A percentile compares a stretch with the other conserved stretches of the same genome.
These are phyloP conservation scores for Camellia granthamiana DNA, from an alignment of 148 eudicot genomes.

Conservation along the genomic window DNA sequence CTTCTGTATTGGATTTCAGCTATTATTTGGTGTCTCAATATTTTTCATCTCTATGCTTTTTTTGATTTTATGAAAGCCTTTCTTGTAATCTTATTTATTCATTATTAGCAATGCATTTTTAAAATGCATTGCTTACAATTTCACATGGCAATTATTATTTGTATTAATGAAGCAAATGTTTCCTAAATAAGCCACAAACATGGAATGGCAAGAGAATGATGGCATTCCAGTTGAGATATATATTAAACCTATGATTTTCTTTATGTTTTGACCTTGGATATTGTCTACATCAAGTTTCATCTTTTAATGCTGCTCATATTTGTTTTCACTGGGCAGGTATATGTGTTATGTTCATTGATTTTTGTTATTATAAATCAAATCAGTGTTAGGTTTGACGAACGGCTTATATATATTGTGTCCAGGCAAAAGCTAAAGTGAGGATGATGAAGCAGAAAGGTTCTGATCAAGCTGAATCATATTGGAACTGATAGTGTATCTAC, in stretches of 20 bases:
- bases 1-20: not conserved
- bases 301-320: not conserved
- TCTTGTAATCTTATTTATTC: not conserved
- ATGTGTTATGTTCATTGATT: not conserved
- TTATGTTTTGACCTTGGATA: not conserved
- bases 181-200: not conserved
- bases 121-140: no score
- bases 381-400: not conserved
- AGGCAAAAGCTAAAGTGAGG: conserved; percentile 80
- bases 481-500: conserved; percentile 26
- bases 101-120: no score
- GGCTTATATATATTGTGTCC: conserved; percentile 12
- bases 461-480: conserved; percentile 45
- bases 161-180: not conserved
- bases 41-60: not conserved
- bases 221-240: not conserved
- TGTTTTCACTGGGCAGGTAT: not conserved
- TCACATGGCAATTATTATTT: not conserved
- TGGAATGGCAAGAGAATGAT: not conserved
- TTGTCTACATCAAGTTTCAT: conserved; percentile 8
- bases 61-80: not conserved
- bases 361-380: not conserved
- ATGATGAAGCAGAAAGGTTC: conserved; percentile 72
- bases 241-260: not conserved
- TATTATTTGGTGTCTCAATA: conserved; percentile 4